Base-by-base conservation (phyloP, 1,284 basidiomycete species). In the Hortiboletus rubellus region DNA sequence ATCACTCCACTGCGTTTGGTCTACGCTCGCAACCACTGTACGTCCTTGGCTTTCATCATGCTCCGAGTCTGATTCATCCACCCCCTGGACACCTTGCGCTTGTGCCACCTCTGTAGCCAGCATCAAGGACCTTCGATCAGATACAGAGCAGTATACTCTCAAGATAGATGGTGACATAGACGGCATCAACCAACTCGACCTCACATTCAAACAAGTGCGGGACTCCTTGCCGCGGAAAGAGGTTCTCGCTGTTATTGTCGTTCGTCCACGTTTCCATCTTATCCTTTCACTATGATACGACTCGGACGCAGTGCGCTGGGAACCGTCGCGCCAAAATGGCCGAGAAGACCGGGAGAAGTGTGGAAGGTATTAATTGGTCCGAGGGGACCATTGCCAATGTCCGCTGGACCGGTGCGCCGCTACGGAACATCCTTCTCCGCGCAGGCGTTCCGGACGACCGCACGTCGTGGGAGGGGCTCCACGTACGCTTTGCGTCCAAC, bases 301-400 rank as follows among this genome's bases (percentile, higher is more conserved):
- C 17, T n/a, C 50, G 87, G 84, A 43, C 12, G 33, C 51, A 88
- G 84, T 88, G 86, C 61, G 86, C 87, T 17, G 86, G 86, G 12
- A 87, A 87, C 63, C 75, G 85, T 60, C 77, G 86, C 18, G 82
- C 80, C 58, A 82, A 85, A 70, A 88, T 88, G 86, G 79, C 78
- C n/a, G 72, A 74, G 41, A 86, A 83, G 64, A 73, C 76, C 0
- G 82, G 83, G 2, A 73, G 40, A 50, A 59, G 68, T 1, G 76
- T 76, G 2, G 59, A 71, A 10, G 77, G 78, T 1, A 65, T 89
- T 22, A 76, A 78, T 3, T 88, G 86, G 87, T 74, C 77, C 24
- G 81, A 83, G 59, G 86, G 83, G 36, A 84, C 84, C 22, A 79
- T 86, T 51, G 80, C 80, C 55, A 89, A 89, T 65, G 80, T 79